Evolutionary conservation across 2,329 filamentous ascomycete genomes (phyloP).

Genomic region (Fusarium globosum): DNA sequence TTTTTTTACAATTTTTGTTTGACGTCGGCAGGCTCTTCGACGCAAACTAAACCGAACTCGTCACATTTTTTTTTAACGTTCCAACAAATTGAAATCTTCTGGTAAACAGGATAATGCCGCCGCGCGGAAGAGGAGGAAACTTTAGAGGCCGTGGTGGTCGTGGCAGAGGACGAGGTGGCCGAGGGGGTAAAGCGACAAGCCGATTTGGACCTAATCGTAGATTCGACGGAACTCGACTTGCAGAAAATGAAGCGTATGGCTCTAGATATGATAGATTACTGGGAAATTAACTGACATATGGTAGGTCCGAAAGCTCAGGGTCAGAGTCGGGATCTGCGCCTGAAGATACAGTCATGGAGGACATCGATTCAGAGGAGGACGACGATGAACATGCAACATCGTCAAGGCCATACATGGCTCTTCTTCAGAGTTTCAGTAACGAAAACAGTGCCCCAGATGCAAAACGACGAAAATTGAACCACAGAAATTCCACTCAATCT

Average conservation of each 20-base stretch:
- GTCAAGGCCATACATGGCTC: conserved; percentile 65
- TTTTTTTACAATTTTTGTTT: conserved; percentile 44
- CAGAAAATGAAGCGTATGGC: conserved; percentile 52
- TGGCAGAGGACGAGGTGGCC: conserved; percentile 45
- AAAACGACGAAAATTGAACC: conserved; percentile 69
- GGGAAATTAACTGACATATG: not conserved
- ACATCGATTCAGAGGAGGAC: conserved; percentile 58
- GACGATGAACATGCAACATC: conserved; percentile 58
- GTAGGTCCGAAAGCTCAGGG: conserved; percentile 40
- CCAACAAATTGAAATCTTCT: no score
- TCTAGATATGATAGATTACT: no score
- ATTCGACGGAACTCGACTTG: conserved; percentile 52
- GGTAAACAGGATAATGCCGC: conserved; percentile 45
- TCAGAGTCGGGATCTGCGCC: conserved; percentile 46
- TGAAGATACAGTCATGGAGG: conserved; percentile 52
- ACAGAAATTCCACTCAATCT: conserved; percentile 43
- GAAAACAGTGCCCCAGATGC: conserved; percentile 58
- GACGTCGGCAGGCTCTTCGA: not conserved
- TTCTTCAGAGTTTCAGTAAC: conserved; percentile 67
- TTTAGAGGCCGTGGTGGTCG: conserved; percentile 49
- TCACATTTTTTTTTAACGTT: not conserved
- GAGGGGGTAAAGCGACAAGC: conserved; percentile 50
- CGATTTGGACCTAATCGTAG: conserved; percentile 52
- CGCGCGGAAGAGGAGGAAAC: conserved; percentile 50
- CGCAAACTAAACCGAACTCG: not conserved